These are phyloP conservation scores for Suillus weaverae DNA, from an alignment of 768 basidiomycete species.

Conservation along the genomic window DNA sequence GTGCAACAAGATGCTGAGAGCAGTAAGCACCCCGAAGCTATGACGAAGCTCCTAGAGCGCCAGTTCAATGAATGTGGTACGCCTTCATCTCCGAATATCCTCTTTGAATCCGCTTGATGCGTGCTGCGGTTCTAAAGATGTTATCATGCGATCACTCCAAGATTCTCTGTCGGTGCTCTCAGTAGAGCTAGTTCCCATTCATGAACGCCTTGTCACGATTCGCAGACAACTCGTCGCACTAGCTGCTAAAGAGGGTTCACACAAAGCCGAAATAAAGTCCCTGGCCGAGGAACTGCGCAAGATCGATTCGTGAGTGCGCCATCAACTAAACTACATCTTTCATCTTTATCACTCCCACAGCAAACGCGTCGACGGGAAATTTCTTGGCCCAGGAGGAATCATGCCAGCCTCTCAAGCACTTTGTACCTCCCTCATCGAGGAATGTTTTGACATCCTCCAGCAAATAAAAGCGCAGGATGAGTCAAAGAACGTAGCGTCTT, in stretches of 20 bases:
- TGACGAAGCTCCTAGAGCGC: conserved; percentile 86
- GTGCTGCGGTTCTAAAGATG: conserved; percentile 48
- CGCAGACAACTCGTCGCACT: conserved; percentile 87
- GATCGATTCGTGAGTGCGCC: conserved; percentile 86
- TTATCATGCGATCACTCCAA: conserved; percentile 73
- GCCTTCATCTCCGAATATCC: conserved; percentile 31
- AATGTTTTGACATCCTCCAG: conserved; percentile 93
- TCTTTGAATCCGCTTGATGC: conserved; percentile 4
- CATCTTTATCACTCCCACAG: conserved; percentile 36
- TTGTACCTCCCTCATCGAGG: conserved; percentile 89
- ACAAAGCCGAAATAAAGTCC: conserved; percentile 86
- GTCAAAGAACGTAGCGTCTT: conserved; percentile 80
- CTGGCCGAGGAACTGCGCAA: conserved; percentile 90
- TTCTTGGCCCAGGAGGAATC: conserved; percentile 85
- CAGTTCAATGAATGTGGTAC: conserved; percentile 91
- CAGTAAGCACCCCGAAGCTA: conserved; percentile 80
- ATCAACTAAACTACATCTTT: conserved; percentile 3
- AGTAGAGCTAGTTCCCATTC: conserved; percentile 86
- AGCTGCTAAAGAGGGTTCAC: conserved; percentile 82
- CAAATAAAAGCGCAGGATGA: conserved; percentile 95
- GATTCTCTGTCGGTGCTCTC: conserved; percentile 86
- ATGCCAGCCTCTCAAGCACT: conserved; percentile 92
- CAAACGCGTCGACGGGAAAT: conserved; percentile 94
- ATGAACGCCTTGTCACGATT: conserved; percentile 84
- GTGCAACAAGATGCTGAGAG: conserved; percentile 80